Conservation (phyloP, 495 filamentous ascomycete genomes). For the Penicillium ochrochloron region DNA sequence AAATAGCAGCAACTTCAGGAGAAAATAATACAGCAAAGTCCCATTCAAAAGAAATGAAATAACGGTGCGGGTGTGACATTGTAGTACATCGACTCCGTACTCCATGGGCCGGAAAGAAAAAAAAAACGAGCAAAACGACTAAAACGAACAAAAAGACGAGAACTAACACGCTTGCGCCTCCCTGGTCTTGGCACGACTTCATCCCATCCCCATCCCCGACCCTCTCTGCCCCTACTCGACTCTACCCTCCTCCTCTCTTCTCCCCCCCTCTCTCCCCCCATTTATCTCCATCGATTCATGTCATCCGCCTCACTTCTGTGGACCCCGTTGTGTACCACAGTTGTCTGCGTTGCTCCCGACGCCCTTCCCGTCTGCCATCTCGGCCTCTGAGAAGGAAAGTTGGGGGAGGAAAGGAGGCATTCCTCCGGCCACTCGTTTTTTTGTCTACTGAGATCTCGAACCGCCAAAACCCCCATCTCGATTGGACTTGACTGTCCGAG, state of each 20-base stretch:
- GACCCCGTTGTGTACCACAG: slow-evolving; percentile 36
- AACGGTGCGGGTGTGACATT: slow-evolving; percentile 34
- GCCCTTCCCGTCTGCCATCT: slow-evolving; percentile 30
- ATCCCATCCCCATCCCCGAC: slow-evolving; percentile 45
- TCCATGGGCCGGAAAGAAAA: background rate
- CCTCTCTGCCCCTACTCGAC: slow-evolving; percentile 28
- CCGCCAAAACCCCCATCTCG: slow-evolving; percentile 10
- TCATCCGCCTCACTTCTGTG: slow-evolving; percentile 24
- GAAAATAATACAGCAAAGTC: background rate
- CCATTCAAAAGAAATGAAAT: slow-evolving; percentile 17
- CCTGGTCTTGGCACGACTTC: slow-evolving; percentile 47
- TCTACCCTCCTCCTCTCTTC: slow-evolving; percentile 16
- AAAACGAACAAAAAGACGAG: slow-evolving; percentile 8
- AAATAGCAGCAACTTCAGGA: background rate
- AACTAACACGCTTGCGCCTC: slow-evolving; percentile 45
- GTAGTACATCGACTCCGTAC: background rate
- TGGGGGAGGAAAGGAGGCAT: slow-evolving; percentile 52
- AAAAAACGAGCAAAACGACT: background rate
- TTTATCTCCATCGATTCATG: slow-evolving; percentile 28
- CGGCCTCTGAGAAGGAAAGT: slow-evolving; percentile 42
- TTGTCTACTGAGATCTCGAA: slow-evolving; percentile 31
- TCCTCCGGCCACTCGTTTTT: slow-evolving; percentile 56
- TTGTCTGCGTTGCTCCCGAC: slow-evolving; percentile 39
- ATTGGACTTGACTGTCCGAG: background rate
- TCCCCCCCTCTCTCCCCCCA: slow-evolving; percentile 16